Evolutionary conservation across 495 filamentous ascomycete genomes (phyloP).

Genomic region (Aspergillus conjunctus): DNA sequence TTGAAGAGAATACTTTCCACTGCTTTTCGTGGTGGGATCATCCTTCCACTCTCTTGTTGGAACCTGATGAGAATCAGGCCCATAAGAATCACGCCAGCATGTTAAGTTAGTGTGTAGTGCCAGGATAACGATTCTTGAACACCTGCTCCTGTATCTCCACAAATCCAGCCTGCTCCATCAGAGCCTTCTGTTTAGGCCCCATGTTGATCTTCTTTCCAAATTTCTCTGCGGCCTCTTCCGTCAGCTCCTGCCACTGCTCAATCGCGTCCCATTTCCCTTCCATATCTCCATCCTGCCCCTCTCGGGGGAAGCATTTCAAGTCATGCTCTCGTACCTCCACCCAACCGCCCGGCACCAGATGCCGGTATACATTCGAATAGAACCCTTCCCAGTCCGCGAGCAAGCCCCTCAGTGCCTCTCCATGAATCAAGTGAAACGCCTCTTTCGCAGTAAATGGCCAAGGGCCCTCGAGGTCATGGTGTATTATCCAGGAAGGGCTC

Average conservation of each 20-base stretch:
- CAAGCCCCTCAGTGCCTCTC: constrained; percentile 9
- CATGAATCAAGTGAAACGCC: constrained; percentile 17
- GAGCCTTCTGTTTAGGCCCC: neutral
- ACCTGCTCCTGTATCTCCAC: constrained; percentile 5
- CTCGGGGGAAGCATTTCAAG: constrained; percentile 4
- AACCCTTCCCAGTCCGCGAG: constrained; percentile 8
- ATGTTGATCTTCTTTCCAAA: constrained; percentile 15
- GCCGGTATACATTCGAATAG: constrained; percentile 2
- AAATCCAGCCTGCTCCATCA: constrained; percentile 13
- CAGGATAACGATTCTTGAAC: constrained; percentile 13
- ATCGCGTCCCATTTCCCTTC: too few relatives aligned
- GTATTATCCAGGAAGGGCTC: neutral
- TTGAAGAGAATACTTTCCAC: neutral
- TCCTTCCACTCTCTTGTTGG: constrained; percentile 3
- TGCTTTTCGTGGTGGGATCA: neutral
- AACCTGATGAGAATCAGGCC: constrained; percentile 1
- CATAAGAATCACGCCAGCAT: neutral
- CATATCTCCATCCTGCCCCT: neutral
- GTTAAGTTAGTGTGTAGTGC: neutral
- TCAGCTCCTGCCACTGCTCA: constrained; percentile 3
- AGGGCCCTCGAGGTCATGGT: neutral
- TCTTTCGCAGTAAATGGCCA: constrained; percentile 15
- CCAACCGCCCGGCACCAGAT: constrained; percentile 14
- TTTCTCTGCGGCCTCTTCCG: constrained; percentile 10
- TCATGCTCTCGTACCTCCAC: constrained; percentile 15